A percentile compares a stretch with the other conserved stretches of the same genome.
Conservation (phyloP, 2,329 filamentous ascomycete species). For the Penicillium sp. region DNA sequence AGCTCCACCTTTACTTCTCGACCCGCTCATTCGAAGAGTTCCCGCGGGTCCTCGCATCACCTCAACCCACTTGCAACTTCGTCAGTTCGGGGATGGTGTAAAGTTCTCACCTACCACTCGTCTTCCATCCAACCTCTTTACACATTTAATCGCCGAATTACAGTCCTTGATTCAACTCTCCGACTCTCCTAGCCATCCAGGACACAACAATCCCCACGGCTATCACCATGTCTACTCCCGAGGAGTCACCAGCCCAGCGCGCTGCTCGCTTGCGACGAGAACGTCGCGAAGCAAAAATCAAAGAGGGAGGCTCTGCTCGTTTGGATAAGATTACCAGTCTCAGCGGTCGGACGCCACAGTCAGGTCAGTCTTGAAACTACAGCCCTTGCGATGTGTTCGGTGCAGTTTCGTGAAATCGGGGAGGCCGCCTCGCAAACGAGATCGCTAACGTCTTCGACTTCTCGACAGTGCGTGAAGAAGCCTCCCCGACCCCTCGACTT, state of each 20-base stretch:
- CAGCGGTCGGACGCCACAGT: conserved; percentile 47
- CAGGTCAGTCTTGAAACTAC: conserved; percentile 21
- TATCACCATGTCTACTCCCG: conserved; percentile 29
- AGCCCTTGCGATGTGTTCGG: not conserved
- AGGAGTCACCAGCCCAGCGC: conserved; percentile 44
- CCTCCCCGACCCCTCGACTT: conserved; percentile 16
- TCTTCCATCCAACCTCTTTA: no score
- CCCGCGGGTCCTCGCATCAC: no score
- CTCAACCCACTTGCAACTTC: no score
- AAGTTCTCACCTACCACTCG: no score
- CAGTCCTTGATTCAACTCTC: not conserved
- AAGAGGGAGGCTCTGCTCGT: conserved; percentile 51
- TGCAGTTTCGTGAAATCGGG: no score
- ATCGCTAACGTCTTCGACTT: not conserved
- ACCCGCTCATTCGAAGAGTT: no score
- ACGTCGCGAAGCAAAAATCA: conserved; percentile 58
- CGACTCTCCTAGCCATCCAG: not conserved
- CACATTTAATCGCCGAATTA: not conserved
- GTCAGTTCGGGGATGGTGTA: no score
- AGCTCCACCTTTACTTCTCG: no score
- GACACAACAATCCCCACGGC: not conserved
- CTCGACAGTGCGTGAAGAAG: conserved; percentile 22
- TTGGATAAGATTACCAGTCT: conserved; percentile 58
- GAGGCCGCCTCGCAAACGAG: not conserved
- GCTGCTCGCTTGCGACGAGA: conserved; percentile 58